Conservation (phyloP, 768 basidiomycete genomes). For the Mycena indigotica region DNA sequence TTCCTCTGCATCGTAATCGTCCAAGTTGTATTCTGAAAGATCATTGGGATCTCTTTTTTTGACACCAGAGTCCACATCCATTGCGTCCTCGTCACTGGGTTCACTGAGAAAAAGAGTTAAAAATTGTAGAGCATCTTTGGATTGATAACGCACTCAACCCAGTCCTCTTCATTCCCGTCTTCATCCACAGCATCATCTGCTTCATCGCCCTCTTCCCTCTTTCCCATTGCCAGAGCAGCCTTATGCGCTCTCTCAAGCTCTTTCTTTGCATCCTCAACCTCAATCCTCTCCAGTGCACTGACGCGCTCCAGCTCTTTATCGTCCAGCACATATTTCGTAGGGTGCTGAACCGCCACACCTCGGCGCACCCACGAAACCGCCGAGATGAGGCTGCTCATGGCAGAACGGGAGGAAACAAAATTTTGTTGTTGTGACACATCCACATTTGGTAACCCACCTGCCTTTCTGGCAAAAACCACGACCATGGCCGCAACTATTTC, state of each 20-base stretch:
- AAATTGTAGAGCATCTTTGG: conserved; percentile 5
- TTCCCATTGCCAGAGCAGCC: conserved; percentile 71
- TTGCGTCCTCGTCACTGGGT: conserved; percentile 57
- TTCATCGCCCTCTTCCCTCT: conserved; percentile 65
- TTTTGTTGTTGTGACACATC: background rate
- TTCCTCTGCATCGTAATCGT: conserved; percentile 92
- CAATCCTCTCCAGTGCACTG: conserved; percentile 81
- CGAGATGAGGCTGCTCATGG: conserved; percentile 77
- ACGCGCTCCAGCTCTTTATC: conserved; percentile 89
- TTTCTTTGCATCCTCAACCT: conserved; percentile 85
- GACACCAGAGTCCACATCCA: conserved; percentile 57
- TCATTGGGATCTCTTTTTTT: conserved; percentile 52
- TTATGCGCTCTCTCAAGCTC: conserved; percentile 84
- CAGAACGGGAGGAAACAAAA: background rate
- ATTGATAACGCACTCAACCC: conserved; percentile 82
- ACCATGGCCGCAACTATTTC: conserved; percentile 9
- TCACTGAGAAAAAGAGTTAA: conserved; percentile 24
- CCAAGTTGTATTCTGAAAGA: conserved; percentile 85
- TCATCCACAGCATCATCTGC: conserved; percentile 57
- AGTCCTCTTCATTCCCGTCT: conserved; percentile 55
- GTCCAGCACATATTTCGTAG: conserved; percentile 87
- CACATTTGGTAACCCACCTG: background rate
- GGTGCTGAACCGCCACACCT: conserved; percentile 74
- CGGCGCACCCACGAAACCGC: conserved; percentile 79
- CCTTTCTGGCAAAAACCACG: no score